Evolutionary conservation across 2,329 filamentous ascomycete genomes (phyloP), one percentile per base, ranked within the genome.

Genomic region (Rosellinia necatrix): DNA sequence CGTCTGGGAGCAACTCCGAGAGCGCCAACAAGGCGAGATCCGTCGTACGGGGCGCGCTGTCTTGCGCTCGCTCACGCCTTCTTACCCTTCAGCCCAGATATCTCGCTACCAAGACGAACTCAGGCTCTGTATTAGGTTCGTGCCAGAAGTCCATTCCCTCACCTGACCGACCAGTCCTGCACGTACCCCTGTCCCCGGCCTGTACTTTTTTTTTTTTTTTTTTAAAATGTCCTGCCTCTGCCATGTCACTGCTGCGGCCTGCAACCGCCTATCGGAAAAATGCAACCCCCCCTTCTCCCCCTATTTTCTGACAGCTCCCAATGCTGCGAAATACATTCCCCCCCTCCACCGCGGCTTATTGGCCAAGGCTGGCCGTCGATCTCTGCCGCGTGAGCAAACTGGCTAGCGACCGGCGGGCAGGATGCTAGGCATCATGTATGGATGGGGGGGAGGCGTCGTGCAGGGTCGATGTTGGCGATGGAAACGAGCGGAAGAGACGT

Each of bases 91-190:
- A 49, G 55, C 37, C 25, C 50, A 53, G 8, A 29, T 29, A 29
- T 47, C 42, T 25, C 40, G 21, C 51, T 44, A 24, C 46, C 29
- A 29, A 38, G 19, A 35, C 6, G 15, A 22, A 41, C 37, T 13
- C 46, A 56, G 49, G 32, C 53, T 59, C 49, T 61, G 38, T 58
- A 53, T 64, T 60, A 68, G 65, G 66, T 68, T 67, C 57, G 66
- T 68, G 29, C 56, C 49, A 52, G 40, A 51, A 50, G 35, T 58
- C 60, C 62, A 53, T 59, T 48, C 47, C 49, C 59, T 68, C 63
- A 69, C 63, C 63, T 67, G 65, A 68, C 65, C 49, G 58, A 59
- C 58, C 51, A 53, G 24, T 58, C 52, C 66, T 68, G 65, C 66
- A 69, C 54, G 51, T 58, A 61, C 57, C 59, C 62, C 59, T 56